Evolutionary conservation across 768 basidiomycete genomes (phyloP).

Genomic region (Termitomyces heimii): DNA sequence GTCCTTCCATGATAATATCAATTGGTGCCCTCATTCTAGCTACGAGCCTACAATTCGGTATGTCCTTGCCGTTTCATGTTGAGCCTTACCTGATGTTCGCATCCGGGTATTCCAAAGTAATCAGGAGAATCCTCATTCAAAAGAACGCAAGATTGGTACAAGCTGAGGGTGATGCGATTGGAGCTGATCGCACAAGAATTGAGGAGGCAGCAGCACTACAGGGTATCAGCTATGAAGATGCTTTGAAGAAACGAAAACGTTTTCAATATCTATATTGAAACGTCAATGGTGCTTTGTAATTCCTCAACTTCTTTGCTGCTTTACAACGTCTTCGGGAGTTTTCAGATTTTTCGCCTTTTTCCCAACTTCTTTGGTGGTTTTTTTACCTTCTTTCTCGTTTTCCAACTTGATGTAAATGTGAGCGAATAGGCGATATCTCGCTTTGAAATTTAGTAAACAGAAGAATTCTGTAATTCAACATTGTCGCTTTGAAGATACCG

Average conservation of each 20-base stretch:
- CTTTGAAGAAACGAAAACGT: conserved; percentile 43
- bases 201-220: conserved; percentile 52
- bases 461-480: no score
- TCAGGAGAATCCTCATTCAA: conserved; percentile 37
- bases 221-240: conserved; percentile 51
- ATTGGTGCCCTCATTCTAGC: conserved; percentile 25
- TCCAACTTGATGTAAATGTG: no score
- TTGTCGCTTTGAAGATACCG: no score
- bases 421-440: no score
- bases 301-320: no score
- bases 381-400: no score
- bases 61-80: neutral
- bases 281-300: neutral
- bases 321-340: no score
- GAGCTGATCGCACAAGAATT: conserved; percentile 38
- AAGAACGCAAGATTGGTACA: conserved; percentile 43
- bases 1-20: conserved; percentile 51
- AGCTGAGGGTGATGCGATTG: conserved; percentile 35
- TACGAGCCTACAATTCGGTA: conserved; percentile 18
- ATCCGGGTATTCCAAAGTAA: conserved; percentile 19
- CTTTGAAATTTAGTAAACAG: no score
- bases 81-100: neutral
- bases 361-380: no score
- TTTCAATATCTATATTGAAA: conserved; percentile 50
- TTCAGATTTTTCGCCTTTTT: no score